phyloP scores from a whole-genome alignment of 768 basidiomycete genomes.

The Boletus eberwhitei region DNA sequence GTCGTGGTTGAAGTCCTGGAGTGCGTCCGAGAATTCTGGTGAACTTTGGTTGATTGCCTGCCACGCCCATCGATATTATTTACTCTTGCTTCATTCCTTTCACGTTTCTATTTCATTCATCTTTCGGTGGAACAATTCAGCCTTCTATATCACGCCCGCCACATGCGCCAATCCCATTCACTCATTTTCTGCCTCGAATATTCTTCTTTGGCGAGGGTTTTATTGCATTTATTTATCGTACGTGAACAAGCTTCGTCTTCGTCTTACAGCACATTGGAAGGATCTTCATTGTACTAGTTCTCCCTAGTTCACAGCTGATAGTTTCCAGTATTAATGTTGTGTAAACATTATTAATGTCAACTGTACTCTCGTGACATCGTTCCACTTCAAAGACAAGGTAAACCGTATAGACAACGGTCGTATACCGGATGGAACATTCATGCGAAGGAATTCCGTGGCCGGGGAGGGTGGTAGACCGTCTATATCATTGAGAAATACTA shows the following conservation, averaged over 20 bases:
- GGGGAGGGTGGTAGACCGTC: not conserved
- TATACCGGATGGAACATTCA: not conserved
- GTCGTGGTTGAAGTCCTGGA: constrained; percentile 87
- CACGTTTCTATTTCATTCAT: constrained; percentile 5
- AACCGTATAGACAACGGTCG: not conserved
- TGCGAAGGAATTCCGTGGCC: too few relatives aligned
- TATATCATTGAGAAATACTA: not conserved
- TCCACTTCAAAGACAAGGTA: not conserved
- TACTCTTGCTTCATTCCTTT: constrained; percentile 18
- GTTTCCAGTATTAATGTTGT: constrained; percentile 30
- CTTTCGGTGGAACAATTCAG: constrained; percentile 16
- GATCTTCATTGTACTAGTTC: constrained; percentile 31
- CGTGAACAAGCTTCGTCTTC: constrained; percentile 15
- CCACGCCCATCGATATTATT: constrained; percentile 3
- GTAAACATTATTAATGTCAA: constrained; percentile 32
- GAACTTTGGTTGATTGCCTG: constrained; percentile 8
- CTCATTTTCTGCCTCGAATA: constrained; percentile 6
- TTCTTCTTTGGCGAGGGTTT: constrained; percentile 2
- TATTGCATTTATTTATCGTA: constrained; percentile 23
- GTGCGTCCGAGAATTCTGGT: constrained; percentile 58
- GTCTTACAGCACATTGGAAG: constrained; percentile 21
- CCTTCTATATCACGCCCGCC: not conserved
- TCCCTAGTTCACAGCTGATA: constrained; percentile 24
- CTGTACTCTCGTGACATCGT: constrained; percentile 18
- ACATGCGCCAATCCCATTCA: constrained; percentile 7